A percentile compares a stretch with the other conserved stretches of the same genome.
These are phyloP conservation scores for Croton setiger DNA, from an alignment of 441 rosid species.

Conservation along the genomic window DNA sequence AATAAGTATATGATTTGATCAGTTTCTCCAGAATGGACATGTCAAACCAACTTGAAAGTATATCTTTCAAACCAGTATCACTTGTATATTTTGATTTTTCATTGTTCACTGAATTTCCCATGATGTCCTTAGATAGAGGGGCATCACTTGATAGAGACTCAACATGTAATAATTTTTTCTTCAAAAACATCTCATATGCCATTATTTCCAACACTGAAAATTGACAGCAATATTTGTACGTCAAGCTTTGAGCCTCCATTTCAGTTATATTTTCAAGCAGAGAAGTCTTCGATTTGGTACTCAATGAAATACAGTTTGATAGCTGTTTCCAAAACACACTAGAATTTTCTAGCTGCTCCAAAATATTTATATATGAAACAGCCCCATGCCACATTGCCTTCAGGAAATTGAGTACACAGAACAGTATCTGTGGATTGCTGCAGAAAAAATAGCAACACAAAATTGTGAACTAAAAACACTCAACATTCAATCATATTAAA, in stretches of 20 bases:
- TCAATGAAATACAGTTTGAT: slow-evolving; percentile 41
- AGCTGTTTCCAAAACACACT: slow-evolving; percentile 68
- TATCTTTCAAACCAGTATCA: slow-evolving; percentile 40
- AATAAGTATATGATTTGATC: slow-evolving; percentile 57
- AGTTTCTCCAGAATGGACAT: slow-evolving; percentile 49
- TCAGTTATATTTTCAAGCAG: slow-evolving; percentile 37
- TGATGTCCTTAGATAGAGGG: slow-evolving; percentile 32
- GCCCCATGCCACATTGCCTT: slow-evolving; percentile 97
- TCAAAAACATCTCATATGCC: slow-evolving; percentile 75
- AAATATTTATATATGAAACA: slow-evolving; percentile 49
- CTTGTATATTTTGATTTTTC: slow-evolving; percentile 32
- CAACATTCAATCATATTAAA: slow-evolving; percentile 10
- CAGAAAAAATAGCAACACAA: slow-evolving; percentile 24
- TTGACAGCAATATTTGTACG: slow-evolving; percentile 62
- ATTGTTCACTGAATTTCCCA: slow-evolving; percentile 25
- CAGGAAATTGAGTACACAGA: slow-evolving; percentile 60
- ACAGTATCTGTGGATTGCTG: slow-evolving; percentile 64
- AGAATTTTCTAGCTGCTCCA: slow-evolving; percentile 57
- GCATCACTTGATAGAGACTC: slow-evolving; percentile 44
- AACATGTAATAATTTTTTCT: slow-evolving; percentile 64
- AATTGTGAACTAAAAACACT: neutral
- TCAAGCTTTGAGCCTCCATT: slow-evolving; percentile 44
- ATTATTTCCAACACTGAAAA: slow-evolving; percentile 71
- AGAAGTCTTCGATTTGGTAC: slow-evolving; percentile 35
- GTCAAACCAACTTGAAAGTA: slow-evolving; percentile 62